Percentiles rank a stretch among this genome's conserved stretches.
phyloP scores from a whole-genome alignment of 345 rosid species.

The Camelina laxa region DNA sequence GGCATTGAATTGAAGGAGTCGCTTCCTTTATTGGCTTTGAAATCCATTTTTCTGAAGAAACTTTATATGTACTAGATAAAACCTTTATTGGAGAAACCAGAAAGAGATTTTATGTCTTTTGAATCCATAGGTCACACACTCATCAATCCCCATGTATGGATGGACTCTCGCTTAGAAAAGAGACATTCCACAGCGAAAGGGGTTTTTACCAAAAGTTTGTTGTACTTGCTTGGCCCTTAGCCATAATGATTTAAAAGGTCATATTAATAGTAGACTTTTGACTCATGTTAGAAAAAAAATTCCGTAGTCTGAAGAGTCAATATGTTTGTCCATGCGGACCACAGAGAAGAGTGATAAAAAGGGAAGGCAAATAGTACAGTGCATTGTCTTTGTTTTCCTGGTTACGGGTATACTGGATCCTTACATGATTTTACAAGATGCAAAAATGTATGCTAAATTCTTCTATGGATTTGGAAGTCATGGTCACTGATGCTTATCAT shows the following conservation, averaged over 20 bases:
- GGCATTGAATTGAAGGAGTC: conserved; percentile 36
- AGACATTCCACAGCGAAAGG: not conserved
- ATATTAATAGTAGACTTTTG: no score
- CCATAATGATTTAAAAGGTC: no score
- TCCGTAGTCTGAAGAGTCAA: no score
- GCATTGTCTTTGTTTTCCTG: conserved; percentile 89
- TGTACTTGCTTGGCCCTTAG: no score
- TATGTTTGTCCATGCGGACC: no score
- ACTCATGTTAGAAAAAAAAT: no score
- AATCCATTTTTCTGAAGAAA: conserved; percentile 16
- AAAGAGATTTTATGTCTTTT: not conserved
- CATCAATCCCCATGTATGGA: not conserved
- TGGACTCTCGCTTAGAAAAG: not conserved
- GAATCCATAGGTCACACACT: no score
- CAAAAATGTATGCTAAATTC: no score
- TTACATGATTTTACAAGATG: not conserved
- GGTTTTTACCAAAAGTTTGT: not conserved
- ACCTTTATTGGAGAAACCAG: conserved; percentile 21
- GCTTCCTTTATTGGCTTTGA: conserved; percentile 23
- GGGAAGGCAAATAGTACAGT: no score
- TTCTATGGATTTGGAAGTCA: not conserved
- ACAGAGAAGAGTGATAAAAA: no score
- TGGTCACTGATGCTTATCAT: not conserved
- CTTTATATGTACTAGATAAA: conserved; percentile 17
- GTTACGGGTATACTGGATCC: conserved; percentile 37